Base-by-base conservation (phyloP, 2,329 filamentous ascomycete genomes). In the Phialophora expanda region DNA sequence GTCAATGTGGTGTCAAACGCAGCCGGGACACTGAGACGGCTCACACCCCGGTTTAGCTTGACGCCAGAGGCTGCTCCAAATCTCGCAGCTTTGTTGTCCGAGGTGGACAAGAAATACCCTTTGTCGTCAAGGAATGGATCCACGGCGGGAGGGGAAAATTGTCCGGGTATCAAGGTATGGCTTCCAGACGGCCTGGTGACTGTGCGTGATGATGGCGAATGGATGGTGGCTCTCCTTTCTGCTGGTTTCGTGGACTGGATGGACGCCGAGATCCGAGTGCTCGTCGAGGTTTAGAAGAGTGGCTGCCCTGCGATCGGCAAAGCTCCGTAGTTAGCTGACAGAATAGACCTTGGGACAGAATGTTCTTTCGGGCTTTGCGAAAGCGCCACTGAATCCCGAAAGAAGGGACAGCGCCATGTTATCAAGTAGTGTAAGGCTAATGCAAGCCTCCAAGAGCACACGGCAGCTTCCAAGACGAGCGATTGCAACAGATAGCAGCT, bases 171-270 rank as follows among this genome's bases (percentile, higher is more conserved):
- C 61, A 78, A 76, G 61, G 79, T 77, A 2, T 80, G 76, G 76
- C 72, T 82, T 1, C 76, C 80, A 0, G 75, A 80, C 58, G 80
- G 80, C 4, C 66, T 82, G n/a, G 68, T 75, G 14, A 61, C 70
- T 6, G 72, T 82, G 7, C 73, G 74, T 12, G 78, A 73, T 53
- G 78, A 81, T 58, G 76, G 76, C 44, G 79, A 82, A 55, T 82
- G 80, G 80, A 76, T 77, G 22, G 76, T 81, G 64, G 78, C 79
- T 4, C 73, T 81, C n/a, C 70, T 80, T 34, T 76, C 78, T 4
- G 77, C 77, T 11, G 76, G 76, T 20, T 78, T 77, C 11, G 76
- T 80, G 1, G 80, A 81, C 32, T 82, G 80, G 80, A 81, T 82
- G 79, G 80, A 82, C 65, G 76, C 76, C 4, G 76, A 80, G 48